phyloP scores from a whole-genome alignment of 2,329 filamentous ascomycete species.

The Colletotrichum filicis region DNA sequence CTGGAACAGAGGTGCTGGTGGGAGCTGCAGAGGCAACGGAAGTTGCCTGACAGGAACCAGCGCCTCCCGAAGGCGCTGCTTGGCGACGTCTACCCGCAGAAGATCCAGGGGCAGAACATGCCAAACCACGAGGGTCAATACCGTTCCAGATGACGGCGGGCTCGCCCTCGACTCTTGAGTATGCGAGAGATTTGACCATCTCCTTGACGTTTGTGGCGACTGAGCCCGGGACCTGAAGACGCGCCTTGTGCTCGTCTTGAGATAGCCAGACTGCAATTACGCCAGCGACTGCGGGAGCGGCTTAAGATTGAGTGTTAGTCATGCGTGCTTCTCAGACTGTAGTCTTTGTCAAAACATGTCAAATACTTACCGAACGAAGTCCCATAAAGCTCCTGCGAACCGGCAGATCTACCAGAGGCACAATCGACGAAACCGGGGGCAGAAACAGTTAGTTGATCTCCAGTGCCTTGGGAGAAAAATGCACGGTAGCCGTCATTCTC shows the following conservation, averaged over 20 bases:
- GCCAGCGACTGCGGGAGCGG: conserved; percentile 6
- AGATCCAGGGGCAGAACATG: not conserved
- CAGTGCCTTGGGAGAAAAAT: conserved; percentile 7
- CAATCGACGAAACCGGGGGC: not conserved
- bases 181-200: conserved; percentile 11
- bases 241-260: not conserved
- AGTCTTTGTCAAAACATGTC: too few relatives aligned
- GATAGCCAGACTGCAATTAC: conserved; percentile 27
- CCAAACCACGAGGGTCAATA: conserved; percentile 2
- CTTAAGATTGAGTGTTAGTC: not conserved
- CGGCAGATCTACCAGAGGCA: not conserved
- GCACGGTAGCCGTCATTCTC: not conserved
- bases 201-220: conserved; percentile 18
- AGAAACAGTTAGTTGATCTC: conserved; percentile 7
- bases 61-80: not conserved
- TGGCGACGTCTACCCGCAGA: not conserved
- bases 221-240: conserved; percentile 6
- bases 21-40: conserved; percentile 3
- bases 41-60: not conserved
- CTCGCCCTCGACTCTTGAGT: not conserved
- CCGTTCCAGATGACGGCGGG: conserved; percentile 23
- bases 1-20: not conserved
- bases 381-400: not conserved
- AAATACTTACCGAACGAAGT: conserved; percentile 5
- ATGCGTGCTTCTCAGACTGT: too few relatives aligned